A percentile compares a stretch with the other conserved stretches of the same genome.
Evolutionary conservation across 352 stramenopile genomes (phyloP).

Genomic region (Pelagophyceae sp.): DNA sequence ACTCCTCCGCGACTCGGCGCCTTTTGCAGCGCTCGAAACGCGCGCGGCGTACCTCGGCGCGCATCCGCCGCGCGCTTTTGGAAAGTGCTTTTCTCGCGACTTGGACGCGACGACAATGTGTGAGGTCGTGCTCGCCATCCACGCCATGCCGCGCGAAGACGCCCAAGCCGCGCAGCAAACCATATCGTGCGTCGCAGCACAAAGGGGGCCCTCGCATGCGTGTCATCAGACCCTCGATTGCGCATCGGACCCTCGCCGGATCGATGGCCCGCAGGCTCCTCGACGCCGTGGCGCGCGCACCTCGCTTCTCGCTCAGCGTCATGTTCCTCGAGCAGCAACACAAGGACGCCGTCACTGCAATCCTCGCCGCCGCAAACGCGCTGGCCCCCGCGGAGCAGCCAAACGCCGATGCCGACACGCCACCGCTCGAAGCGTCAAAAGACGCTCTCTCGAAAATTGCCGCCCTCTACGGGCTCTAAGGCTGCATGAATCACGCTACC

Average conservation of each 20-base stretch:
- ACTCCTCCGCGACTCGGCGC: background rate
- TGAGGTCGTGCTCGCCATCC: background rate
- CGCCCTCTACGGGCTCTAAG: no score
- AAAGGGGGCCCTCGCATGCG: no score
- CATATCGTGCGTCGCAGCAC: no score
- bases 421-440: no score
- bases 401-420: no score
- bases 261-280: background rate
- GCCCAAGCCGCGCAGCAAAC: background rate
- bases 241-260: no score
- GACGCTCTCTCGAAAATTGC: no score
- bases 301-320: conserved; percentile 3
- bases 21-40: no score
- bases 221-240: no score
- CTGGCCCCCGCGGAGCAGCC: no score
- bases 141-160: background rate
- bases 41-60: conserved; percentile 11
- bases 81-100: background rate
- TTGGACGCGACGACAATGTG: conserved; percentile 15
- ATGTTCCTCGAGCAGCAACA: background rate
- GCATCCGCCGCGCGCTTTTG: background rate
- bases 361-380: background rate
- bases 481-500: no score
- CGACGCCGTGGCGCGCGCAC: background rate
- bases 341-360: background rate